Conservation (phyloP, 108 stramenopile genomes). For the Cyclotella baltica region DNA sequence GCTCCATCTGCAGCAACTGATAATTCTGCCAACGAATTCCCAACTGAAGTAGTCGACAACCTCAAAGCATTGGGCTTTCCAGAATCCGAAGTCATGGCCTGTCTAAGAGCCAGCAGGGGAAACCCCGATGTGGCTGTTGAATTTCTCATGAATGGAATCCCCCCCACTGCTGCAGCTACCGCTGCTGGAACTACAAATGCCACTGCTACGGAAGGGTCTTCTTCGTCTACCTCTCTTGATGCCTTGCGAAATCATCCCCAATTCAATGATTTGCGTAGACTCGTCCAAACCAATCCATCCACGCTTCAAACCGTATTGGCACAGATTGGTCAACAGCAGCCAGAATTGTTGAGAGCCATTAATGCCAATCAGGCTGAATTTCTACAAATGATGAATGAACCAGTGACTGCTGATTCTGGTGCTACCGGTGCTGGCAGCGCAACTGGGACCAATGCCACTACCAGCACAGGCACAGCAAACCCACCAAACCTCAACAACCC, state of each 20-base stretch:
- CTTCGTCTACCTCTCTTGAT: constrained; percentile 62
- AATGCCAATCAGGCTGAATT: constrained; percentile 95
- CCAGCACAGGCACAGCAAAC: constrained; percentile 38
- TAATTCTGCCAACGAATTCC: constrained; percentile 45
- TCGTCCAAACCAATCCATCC: constrained; percentile 94
- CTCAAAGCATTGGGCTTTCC: constrained; percentile 89
- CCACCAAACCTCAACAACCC: constrained; percentile 59
- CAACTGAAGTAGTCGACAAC: constrained; percentile 74
- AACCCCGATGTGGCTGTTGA: constrained; percentile 97
- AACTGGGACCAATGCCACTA: constrained; percentile 38
- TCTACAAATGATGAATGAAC: constrained; percentile 98
- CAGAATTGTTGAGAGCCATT: constrained; percentile 90
- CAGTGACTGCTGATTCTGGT: constrained; percentile 84
- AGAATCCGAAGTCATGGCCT: constrained; percentile 84
- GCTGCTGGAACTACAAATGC: constrained; percentile 29
- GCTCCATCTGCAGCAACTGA: constrained; percentile 45
- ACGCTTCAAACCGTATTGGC: constrained; percentile 88
- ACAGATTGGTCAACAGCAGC: constrained; percentile 94
- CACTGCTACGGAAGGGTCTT: constrained; percentile 42
- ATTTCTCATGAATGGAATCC: constrained; percentile 98
- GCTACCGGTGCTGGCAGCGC: constrained; percentile 31
- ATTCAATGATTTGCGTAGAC: constrained; percentile 89
- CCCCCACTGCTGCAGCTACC: constrained; percentile 51
- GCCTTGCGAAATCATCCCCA: constrained; percentile 94
- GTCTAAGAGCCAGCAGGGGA: constrained; percentile 93